Conservation (phyloP, 2,329 filamentous ascomycete genomes). For the Pseudomassariella vexata region DNA sequence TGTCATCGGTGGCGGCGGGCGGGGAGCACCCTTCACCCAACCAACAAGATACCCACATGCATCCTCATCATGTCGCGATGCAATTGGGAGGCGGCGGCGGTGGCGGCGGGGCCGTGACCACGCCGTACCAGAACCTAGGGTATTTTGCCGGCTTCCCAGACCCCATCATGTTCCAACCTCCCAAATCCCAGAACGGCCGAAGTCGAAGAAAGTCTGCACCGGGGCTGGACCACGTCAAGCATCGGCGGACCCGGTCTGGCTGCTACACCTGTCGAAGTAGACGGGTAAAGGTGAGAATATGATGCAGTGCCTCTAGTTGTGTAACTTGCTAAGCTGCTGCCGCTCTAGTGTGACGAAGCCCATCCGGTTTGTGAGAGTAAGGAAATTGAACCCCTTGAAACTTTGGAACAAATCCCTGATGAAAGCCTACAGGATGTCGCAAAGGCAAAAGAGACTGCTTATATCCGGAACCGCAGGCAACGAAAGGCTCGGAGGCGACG, state of each 20-base stretch:
- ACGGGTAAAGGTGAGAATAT: constrained; percentile 70
- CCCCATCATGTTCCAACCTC: constrained; percentile 39
- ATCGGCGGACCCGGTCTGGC: constrained; percentile 86
- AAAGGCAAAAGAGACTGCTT: constrained; percentile 89
- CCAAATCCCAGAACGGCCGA: constrained; percentile 37
- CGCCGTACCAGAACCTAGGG: constrained; percentile 39
- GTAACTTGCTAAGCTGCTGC: too few species aligned
- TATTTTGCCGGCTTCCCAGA: constrained; percentile 47
- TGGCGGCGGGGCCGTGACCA: constrained; percentile 27
- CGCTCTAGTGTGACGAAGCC: constrained; percentile 82
- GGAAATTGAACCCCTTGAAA: too few species aligned
- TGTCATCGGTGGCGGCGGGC: constrained; percentile 44
- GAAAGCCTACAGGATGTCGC: constrained; percentile 66
- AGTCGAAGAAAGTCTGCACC: constrained; percentile 45
- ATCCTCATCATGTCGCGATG: constrained; percentile 25
- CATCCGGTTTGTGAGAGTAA: constrained; percentile 79
- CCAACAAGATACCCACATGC: constrained; percentile 33
- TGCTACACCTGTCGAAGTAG: constrained; percentile 88
- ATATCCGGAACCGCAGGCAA: constrained; percentile 67
- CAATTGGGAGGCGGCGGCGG: constrained; percentile 21
- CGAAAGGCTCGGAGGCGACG: constrained; percentile 30
- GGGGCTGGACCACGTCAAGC: constrained; percentile 72
- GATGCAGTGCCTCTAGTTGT: too few species aligned
- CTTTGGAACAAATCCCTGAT: too few species aligned
- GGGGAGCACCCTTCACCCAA: constrained; percentile 29